Evolutionary conservation across 345 rosid genomes (phyloP).

Genomic region (Clarkia xantiana): DNA sequence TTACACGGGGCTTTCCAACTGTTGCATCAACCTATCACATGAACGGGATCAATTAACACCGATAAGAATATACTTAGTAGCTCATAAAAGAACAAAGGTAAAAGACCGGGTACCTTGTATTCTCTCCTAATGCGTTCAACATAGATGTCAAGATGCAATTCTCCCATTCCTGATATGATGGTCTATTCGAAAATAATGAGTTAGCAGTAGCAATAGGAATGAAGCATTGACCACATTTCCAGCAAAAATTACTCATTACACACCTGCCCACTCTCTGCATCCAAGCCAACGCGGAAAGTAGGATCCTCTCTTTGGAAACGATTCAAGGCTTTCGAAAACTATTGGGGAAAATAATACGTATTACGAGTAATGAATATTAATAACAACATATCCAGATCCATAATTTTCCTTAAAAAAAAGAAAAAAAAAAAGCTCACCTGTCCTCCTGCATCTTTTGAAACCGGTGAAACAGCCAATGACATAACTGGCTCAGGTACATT

Average conservation of each 20-base stretch:
- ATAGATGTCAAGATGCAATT: conserved; percentile 88
- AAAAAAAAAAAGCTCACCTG: conserved; percentile 49
- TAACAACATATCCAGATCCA: no score
- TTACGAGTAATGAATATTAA: no score
- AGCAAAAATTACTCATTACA: conserved; percentile 8
- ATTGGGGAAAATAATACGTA: background rate
- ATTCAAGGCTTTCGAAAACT: conserved; percentile 97
- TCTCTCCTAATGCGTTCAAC: conserved; percentile 93
- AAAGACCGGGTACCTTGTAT: conserved; percentile 47
- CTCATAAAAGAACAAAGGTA: background rate
- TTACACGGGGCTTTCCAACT: conserved; percentile 96
- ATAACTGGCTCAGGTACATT: conserved; percentile 98
- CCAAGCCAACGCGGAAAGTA: conserved; percentile 95
- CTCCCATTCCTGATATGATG: conserved; percentile 99
- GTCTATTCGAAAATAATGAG: conserved; percentile 32
- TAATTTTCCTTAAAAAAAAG: no score
- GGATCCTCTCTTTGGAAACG: conserved; percentile 97
- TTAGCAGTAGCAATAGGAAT: no score
- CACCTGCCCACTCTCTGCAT: conserved; percentile 96
- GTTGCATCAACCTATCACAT: conserved; percentile 77
- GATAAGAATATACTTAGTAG: background rate
- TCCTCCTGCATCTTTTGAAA: conserved; percentile 92
- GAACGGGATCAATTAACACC: conserved; percentile 1
- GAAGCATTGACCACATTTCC: background rate
- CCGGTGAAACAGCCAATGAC: conserved; percentile 96